Conservation (phyloP, 106 monocot species). For the Dendrobium nobile region DNA sequence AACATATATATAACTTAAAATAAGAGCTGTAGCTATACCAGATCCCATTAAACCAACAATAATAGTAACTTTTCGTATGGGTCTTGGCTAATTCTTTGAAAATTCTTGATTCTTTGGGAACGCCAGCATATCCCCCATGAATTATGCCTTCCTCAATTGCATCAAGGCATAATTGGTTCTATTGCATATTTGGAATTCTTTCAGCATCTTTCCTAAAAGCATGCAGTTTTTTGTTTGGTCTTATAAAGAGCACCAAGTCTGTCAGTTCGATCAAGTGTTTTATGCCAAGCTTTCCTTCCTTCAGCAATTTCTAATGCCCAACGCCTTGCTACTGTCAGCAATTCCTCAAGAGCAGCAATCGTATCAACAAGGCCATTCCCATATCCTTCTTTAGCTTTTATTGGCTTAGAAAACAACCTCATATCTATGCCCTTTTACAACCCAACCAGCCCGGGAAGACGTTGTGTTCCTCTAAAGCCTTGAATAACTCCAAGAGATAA, state of each 20-base stretch:
- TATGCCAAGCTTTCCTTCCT: conserved; percentile 28
- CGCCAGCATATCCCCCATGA: conserved; percentile 35
- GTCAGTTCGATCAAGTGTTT: conserved; percentile 39
- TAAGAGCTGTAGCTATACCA: conserved; percentile 77
- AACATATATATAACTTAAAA: conserved; percentile 51
- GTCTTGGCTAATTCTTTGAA: conserved; percentile 32
- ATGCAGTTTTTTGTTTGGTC: neutral
- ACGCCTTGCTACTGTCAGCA: conserved; percentile 7
- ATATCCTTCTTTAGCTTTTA: conserved; percentile 33
- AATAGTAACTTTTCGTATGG: conserved; percentile 61
- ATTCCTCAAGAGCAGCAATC: conserved; percentile 11
- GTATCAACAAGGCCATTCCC: conserved; percentile 36
- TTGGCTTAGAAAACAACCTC: conserved; percentile 44
- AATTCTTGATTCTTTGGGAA: conserved; percentile 14
- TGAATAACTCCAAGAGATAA: conserved; percentile 43
- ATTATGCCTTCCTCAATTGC: conserved; percentile 34
- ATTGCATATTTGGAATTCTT: conserved; percentile 30
- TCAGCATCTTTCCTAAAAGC: conserved; percentile 26
- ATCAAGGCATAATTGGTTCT: conserved; percentile 34
- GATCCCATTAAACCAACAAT: conserved; percentile 95
- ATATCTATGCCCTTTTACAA: conserved; percentile 32
- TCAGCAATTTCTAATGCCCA: conserved; percentile 7
- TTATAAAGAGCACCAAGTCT: conserved; percentile 20
- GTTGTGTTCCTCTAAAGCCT: conserved; percentile 52
- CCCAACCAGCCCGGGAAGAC: conserved; percentile 42